Evolutionary conservation across 345 rosid genomes (phyloP).

Genomic region (Tarenaya hassleriana): DNA sequence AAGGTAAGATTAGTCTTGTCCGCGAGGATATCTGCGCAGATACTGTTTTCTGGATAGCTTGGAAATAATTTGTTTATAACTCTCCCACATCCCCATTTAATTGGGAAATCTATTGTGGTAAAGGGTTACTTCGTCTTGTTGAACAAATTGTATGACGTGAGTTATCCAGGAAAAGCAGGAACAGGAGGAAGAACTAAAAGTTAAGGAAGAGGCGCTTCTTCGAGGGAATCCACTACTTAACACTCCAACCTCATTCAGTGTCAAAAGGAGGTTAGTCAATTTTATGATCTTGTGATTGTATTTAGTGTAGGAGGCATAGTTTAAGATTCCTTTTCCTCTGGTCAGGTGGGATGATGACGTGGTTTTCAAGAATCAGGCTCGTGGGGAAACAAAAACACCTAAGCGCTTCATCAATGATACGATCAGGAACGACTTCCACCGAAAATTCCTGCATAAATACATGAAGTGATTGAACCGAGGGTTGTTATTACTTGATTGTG

Average conservation of each 20-base stretch:
- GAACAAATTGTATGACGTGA: constrained; percentile 5
- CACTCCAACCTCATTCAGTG: constrained; percentile 61
- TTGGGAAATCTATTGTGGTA: too few species aligned
- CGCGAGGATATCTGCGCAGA: too few species aligned
- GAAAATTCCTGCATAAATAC: constrained; percentile 87
- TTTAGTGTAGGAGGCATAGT: constrained; percentile 8
- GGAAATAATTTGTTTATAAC: too few species aligned
- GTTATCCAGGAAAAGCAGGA: constrained; percentile 54
- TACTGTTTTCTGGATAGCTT: too few species aligned
- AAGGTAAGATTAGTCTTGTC: constrained; percentile 36
- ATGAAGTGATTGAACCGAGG: constrained; percentile 54
- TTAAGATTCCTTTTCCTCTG: background rate
- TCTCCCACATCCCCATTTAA: too few species aligned
- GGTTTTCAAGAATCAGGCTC: constrained; percentile 95
- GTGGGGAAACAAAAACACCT: constrained; percentile 85
- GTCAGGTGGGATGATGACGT: constrained; percentile 99
- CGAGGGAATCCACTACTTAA: constrained; percentile 86
- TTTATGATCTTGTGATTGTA: too few species aligned
- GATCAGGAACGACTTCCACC: constrained; percentile 86
- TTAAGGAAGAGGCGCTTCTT: constrained; percentile 86
- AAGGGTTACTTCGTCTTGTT: background rate
- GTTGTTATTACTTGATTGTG: constrained; percentile 17
- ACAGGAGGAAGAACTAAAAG: constrained; percentile 78
- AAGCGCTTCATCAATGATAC: constrained; percentile 99
- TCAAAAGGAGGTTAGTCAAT: constrained; percentile 80